Evolutionary conservation across 768 basidiomycete species (phyloP), one percentile per base, ranked within the genome.

Genomic region (Collybia mongolica): DNA sequence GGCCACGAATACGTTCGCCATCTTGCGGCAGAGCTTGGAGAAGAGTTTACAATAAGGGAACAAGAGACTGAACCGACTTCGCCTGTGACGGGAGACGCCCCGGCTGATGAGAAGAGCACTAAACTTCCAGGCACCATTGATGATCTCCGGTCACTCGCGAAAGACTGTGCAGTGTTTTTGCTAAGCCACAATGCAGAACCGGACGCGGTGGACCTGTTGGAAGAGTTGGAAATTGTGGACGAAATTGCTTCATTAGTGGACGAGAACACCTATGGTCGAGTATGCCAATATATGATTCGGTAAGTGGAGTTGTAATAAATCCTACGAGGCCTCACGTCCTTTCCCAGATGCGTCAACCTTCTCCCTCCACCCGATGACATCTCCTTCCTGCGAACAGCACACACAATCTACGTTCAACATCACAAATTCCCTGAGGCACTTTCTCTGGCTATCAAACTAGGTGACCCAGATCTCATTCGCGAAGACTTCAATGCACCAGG

Each of bases 1-100:
- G 97, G 97, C 3, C 95, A 99, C 65, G 97, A 99, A 75, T 99
- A 99, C 63, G 92, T 98, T 47, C 86, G 96, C 28, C 96, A 99
- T 65, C 81, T 99, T 40, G 92, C 97, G 9, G 88, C 96, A 2
- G 97, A 99, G 64, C 84, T 99, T 6, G 94, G 94, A 5, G 92
- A 98, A 64, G 97, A 98, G 64, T 98, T 86, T 63, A 80, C 74
- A 20, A 64, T 75, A 42, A 84, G 90, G n/a, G 83, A 83, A 53
- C 79, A 83, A 54, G 80, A 54, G 45, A 55, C 44, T 36, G 54
- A 26, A 51, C 11, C 11, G 32, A 12, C 32, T 12, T 60, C 50
- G 51, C 63, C 63, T 48, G 55, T 59, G 19, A 51, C 61, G 42
- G 65, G 66, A 53, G 56, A 65, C 18, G 57, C 60, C 6, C 67